These are phyloP conservation scores for Pyrenochaeta sp. DNA, from an alignment of 2,329 filamentous ascomycete species.

Conservation along the genomic window DNA sequence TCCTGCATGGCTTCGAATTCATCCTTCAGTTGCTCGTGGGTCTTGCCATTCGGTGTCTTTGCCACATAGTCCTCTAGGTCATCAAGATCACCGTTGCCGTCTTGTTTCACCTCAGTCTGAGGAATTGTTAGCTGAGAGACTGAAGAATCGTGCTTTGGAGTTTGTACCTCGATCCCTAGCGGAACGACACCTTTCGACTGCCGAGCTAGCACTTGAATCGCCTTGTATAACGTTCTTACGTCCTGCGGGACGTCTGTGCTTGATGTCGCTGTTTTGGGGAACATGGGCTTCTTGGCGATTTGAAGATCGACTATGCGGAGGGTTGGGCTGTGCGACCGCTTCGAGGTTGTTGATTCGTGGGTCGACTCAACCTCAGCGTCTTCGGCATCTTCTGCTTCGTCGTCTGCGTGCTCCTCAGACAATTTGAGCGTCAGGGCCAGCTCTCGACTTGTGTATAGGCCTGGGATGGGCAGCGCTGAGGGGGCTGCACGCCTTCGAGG, in stretches of 20 bases:
- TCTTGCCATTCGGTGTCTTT: constrained; percentile 18
- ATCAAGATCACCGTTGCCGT: constrained; percentile 20
- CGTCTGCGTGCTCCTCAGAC: constrained; percentile 15
- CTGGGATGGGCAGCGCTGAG: constrained; percentile 11
- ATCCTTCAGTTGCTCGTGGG: constrained; percentile 21
- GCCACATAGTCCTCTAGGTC: constrained; percentile 21
- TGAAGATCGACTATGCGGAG: constrained; percentile 24
- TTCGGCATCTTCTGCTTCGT: constrained; percentile 9
- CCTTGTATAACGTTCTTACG: constrained; percentile 21
- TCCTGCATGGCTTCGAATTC: constrained; percentile 25
- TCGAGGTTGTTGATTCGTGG: constrained; percentile 21
- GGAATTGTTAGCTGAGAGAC: constrained; percentile 13
- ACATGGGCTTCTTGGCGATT: constrained; percentile 21
- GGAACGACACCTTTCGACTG: constrained; percentile 23
- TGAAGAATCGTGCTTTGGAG: constrained; percentile 11
- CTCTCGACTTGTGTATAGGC: constrained; percentile 13
- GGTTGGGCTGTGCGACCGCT: constrained; percentile 22
- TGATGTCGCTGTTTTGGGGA: constrained; percentile 14
- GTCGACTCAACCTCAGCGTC: constrained; percentile 16
- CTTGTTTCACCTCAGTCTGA: constrained; percentile 17
- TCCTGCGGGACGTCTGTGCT: constrained; percentile 22
- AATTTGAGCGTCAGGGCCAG: constrained; percentile 15
- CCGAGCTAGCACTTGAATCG: constrained; percentile 19
- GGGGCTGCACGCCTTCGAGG: constrained; percentile 18
- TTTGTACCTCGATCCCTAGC: constrained; percentile 23